Base-by-base conservation (phyloP, 2,329 filamentous ascomycete genomes). In the Didymellaceae sp. region DNA sequence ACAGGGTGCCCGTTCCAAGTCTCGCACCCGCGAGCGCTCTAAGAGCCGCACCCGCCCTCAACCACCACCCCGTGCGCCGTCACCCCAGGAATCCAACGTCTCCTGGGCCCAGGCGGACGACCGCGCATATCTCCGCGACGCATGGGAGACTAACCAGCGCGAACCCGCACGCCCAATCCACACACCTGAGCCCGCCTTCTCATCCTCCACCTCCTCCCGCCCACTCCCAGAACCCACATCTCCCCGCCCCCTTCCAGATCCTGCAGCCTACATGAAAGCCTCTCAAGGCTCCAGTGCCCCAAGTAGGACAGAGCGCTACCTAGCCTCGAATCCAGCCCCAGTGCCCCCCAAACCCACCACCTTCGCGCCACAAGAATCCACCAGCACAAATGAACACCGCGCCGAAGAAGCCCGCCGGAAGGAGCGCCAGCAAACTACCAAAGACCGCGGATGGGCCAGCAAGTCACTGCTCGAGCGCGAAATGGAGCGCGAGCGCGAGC, bases 401-500 rank as follows among this genome's bases (percentile, higher is more conserved):
- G 78, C 75, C 11, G 85, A 88, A 62, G 84, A 87, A 65, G 80
- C 82, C 18, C 80, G 83, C 3, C 84, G 86, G 10, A 73, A 75
- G 1, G 80, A 82, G 43, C 78, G 82, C 9, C 85, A 88, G 64
- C 72, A 75, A 39, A 80, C 82, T 67, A 87, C 85, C 16, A 85
- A 85, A 68, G 82, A 84, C 1, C 81, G 77, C 21, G 84, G 83
- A 0, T 85, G 81, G 82, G 85, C 85, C 1, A 81, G 81, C 57
- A 89, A 87, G 75, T 88, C 86, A 0, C 78, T 91, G 8, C 80
- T 91, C 1, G 89, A 91, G 74, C 83, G 87, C 21, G 89, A 92
- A 73, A 91, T 91, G 87, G 88, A 92, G 70, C 79, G 87, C 68
- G 89, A 92, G 72, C 80, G 89, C 7, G 84, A 90, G 75, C 79